These are phyloP conservation scores for Trichosporon asahii DNA, from an alignment of 1,284 basidiomycete genomes.

Conservation along the genomic window DNA sequence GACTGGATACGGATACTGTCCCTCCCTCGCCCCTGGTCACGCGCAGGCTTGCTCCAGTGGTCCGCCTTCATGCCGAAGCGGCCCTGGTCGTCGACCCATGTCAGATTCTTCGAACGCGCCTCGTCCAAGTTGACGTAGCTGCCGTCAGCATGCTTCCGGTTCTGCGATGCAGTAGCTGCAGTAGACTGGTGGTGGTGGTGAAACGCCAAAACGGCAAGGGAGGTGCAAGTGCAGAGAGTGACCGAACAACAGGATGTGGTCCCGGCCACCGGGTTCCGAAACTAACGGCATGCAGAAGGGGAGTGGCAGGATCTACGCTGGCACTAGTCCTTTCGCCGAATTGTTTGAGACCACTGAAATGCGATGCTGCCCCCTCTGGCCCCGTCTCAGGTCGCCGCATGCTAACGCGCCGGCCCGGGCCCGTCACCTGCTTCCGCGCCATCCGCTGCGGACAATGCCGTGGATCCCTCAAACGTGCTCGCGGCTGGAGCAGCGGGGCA, in stretches of 20 bases:
- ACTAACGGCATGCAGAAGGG: background rate
- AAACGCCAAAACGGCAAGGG: background rate
- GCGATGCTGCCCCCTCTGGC: background rate
- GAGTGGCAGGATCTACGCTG: background rate
- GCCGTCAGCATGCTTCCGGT: background rate
- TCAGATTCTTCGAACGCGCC: background rate
- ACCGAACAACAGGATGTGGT: background rate
- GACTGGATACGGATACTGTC: slow-evolving; percentile 45
- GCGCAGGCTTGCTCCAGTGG: slow-evolving; percentile 30
- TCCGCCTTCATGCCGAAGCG: slow-evolving; percentile 35
- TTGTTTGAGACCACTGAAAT: background rate
- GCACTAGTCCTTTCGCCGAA: background rate
- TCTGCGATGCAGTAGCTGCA: background rate
- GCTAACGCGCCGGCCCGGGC: background rate
- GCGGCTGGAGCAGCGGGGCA: no score
- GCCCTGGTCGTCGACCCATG: slow-evolving; percentile 11
- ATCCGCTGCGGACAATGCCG: background rate
- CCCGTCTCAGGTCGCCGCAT: background rate
- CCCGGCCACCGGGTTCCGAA: background rate
- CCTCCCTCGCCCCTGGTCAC: slow-evolving; percentile 31
- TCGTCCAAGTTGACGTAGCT: slow-evolving; percentile 12
- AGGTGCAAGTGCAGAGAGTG: background rate
- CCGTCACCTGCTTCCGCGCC: background rate
- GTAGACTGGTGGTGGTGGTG: background rate
- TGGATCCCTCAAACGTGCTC: background rate